These are phyloP conservation scores for Candida maesae DNA, from an alignment of 805 yeast species.

Conservation along the genomic window DNA sequence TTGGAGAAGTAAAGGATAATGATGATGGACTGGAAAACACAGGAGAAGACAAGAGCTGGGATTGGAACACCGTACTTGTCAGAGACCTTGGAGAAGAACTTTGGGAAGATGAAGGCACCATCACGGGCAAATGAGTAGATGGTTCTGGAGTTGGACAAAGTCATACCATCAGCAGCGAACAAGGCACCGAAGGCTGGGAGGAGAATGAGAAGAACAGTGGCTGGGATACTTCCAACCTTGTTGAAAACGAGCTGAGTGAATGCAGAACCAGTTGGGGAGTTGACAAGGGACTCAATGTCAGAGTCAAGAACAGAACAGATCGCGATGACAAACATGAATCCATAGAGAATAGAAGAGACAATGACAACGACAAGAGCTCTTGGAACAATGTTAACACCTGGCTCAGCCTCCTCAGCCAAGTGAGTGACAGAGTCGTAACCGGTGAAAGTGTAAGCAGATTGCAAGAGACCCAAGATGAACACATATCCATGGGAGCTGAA, in stretches of 20 bases:
- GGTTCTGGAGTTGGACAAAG: constrained; percentile 32
- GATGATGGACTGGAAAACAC: constrained; percentile 25
- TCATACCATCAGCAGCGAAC: constrained; percentile 28
- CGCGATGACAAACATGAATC: constrained; percentile 31
- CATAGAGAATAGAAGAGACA: constrained; percentile 27
- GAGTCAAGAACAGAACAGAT: constrained; percentile 27
- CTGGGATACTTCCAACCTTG: constrained; percentile 28
- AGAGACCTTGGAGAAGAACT: constrained; percentile 27
- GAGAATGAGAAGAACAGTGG: constrained; percentile 25
- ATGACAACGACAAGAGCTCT: constrained; percentile 32
- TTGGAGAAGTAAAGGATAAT: constrained; percentile 30
- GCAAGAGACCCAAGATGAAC: constrained; percentile 27
- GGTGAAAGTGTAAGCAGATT: constrained; percentile 28
- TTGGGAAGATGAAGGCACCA: constrained; percentile 33
- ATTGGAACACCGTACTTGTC: constrained; percentile 28
- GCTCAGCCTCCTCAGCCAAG: constrained; percentile 33
- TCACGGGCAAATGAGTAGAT: constrained; percentile 35
- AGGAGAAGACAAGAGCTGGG: constrained; percentile 27
- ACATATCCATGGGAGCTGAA: constrained; percentile 25
- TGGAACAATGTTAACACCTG: constrained; percentile 29
- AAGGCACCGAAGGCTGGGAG: constrained; percentile 25
- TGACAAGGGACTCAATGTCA: constrained; percentile 16
- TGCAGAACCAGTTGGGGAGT: constrained; percentile 25
- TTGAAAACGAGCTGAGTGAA: constrained; percentile 24
- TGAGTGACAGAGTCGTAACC: constrained; percentile 35